These are phyloP conservation scores for Paecilomyces formosus DNA, from an alignment of 2,329 filamentous ascomycete genomes.

Conservation along the genomic window DNA sequence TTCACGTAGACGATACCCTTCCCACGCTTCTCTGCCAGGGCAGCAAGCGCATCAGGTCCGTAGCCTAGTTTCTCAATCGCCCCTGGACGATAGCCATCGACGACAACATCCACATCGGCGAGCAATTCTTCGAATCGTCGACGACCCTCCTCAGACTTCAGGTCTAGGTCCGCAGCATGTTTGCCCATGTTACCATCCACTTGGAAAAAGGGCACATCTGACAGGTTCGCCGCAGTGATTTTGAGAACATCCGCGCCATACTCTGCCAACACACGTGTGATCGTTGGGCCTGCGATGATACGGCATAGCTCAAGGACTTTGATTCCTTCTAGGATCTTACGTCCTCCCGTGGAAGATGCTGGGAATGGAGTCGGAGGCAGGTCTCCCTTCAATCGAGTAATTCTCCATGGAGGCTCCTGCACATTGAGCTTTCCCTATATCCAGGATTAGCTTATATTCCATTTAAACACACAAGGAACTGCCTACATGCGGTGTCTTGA, in stretches of 20 bases:
- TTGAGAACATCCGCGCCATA: constrained; percentile 70
- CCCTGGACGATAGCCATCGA: constrained; percentile 64
- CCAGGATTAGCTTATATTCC: not conserved
- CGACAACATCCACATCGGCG: constrained; percentile 56
- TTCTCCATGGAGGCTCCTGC: constrained; percentile 28
- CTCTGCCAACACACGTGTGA: constrained; percentile 64
- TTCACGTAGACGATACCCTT: constrained; percentile 61
- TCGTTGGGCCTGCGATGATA: constrained; percentile 68
- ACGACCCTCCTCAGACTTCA: constrained; percentile 50
- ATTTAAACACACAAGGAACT: not conserved
- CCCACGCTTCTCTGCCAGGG: constrained; percentile 47
- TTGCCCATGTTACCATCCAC: constrained; percentile 68
- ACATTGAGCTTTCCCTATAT: constrained; percentile 25
- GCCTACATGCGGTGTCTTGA: constrained; percentile 48
- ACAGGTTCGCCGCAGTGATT: constrained; percentile 59
- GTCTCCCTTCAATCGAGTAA: constrained; percentile 20
- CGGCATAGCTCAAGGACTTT: constrained; percentile 69
- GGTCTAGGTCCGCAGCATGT: constrained; percentile 56
- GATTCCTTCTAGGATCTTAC: constrained; percentile 47
- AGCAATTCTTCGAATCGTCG: constrained; percentile 53
- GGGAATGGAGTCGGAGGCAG: constrained; percentile 20
- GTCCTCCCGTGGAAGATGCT: constrained; percentile 18
- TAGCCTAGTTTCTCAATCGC: constrained; percentile 59
- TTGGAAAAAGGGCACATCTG: constrained; percentile 65
- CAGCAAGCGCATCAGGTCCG: constrained; percentile 47